Evolutionary conservation across 2,329 filamentous ascomycete genomes (phyloP).

Genomic region (Alternaria ventricosa): DNA sequence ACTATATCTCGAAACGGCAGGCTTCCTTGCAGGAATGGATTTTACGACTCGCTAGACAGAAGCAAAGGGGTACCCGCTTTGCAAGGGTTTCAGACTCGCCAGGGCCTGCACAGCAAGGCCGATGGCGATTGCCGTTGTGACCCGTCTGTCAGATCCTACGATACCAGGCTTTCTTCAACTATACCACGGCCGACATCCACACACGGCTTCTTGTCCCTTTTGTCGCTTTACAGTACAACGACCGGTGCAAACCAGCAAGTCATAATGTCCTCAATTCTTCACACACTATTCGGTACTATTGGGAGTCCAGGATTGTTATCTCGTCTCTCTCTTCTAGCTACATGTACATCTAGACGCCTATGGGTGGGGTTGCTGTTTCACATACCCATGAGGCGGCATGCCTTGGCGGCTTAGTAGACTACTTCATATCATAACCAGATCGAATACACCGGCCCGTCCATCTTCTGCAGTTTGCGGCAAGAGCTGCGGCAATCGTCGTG

Average conservation of each 20-base stretch:
- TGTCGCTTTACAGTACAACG: slow-evolving; percentile 20
- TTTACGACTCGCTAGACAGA: slow-evolving; percentile 37
- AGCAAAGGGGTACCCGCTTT: slow-evolving; percentile 36
- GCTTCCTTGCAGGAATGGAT: slow-evolving; percentile 22
- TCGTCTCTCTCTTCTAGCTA: slow-evolving; percentile 16
- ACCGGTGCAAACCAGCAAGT: slow-evolving; percentile 17
- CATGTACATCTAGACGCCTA: slow-evolving; percentile 23
- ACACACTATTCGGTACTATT: slow-evolving; percentile 31
- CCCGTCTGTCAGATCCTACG: neutral
- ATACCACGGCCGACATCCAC: neutral
- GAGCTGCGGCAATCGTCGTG: neutral
- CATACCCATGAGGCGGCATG: slow-evolving; percentile 24
- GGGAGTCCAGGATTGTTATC: slow-evolving; percentile 10
- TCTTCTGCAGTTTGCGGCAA: neutral
- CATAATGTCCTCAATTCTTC: slow-evolving; percentile 28
- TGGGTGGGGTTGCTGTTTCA: slow-evolving; percentile 29
- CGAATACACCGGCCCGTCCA: neutral
- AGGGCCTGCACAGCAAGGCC: slow-evolving; percentile 21
- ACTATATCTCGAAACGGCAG: slow-evolving; percentile 30
- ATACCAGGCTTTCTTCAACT: slow-evolving; percentile 3
- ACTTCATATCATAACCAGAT: slow-evolving; percentile 20
- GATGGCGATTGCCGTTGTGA: neutral
- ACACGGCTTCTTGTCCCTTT: neutral
- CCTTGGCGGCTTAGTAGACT: slow-evolving; percentile 40
- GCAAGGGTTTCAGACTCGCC: slow-evolving; percentile 39